Evolutionary conservation across 441 rosid species (phyloP).

Genomic region (Gossypium armourianum): DNA sequence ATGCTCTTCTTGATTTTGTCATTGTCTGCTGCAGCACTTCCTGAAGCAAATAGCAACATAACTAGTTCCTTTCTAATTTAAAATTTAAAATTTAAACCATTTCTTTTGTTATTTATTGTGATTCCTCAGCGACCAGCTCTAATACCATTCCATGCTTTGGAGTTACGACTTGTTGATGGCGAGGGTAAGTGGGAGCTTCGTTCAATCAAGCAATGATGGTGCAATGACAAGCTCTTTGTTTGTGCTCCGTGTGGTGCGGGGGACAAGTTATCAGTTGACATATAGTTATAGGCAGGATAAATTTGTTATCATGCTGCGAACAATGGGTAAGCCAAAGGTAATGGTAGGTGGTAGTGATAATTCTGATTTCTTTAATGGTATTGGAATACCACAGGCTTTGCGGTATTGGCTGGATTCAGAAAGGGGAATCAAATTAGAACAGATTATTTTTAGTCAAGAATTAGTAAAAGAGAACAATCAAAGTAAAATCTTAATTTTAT

Average conservation of each 20-base stretch:
- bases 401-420: too few species aligned
- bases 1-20: background rate
- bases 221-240: background rate
- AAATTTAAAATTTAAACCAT: background rate
- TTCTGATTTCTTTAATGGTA: background rate
- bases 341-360: background rate
- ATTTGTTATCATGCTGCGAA: background rate
- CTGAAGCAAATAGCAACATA: background rate
- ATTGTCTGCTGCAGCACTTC: background rate
- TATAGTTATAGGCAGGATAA: background rate
- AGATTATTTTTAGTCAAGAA: constrained; percentile 9
- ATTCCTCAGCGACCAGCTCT: constrained; percentile 82
- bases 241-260: background rate
- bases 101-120: background rate
- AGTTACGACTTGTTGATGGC: constrained; percentile 79
- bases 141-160: constrained; percentile 76
- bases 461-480: background rate
- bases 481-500: background rate
- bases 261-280: constrained; percentile 2
- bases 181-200: constrained; percentile 97
- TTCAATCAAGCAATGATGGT: constrained; percentile 43
- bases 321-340: background rate
- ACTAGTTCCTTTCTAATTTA: background rate
- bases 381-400: too few species aligned
- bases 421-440: background rate